A percentile compares a stretch with the other conserved stretches of the same genome.
phyloP scores from a whole-genome alignment of 1,284 basidiomycete genomes.

The Moesziomyces sp. region DNA sequence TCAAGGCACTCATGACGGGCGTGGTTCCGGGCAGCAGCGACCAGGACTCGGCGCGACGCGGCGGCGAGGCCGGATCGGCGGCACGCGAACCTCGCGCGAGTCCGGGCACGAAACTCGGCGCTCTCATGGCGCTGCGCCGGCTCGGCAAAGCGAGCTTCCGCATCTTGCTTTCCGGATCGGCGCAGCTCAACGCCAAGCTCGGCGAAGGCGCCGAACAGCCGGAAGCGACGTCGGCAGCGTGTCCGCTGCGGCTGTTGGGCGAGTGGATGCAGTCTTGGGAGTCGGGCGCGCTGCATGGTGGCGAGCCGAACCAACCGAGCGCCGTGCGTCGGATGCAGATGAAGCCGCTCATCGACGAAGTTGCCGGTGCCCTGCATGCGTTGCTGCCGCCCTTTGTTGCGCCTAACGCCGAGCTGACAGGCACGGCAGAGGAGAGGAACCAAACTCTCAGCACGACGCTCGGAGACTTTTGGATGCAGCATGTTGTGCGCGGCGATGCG shows the following conservation, averaged over 20 bases:
- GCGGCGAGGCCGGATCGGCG: conserved; percentile 4
- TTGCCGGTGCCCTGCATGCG: conserved; percentile 34
- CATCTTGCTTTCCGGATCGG: conserved; percentile 43
- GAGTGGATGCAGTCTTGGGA: conserved; percentile 52
- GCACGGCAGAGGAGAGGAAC: conserved; percentile 21
- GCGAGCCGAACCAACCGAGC: conserved; percentile 3
- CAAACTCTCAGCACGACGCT: conserved; percentile 17
- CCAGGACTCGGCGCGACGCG: conserved; percentile 31
- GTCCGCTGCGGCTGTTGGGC: conserved; percentile 45
- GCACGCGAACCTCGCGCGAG: conserved; percentile 36
- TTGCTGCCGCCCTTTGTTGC: conserved; percentile 43
- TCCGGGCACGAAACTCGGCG: conserved; percentile 62
- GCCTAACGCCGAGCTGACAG: conserved; percentile 22
- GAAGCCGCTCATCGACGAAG: conserved; percentile 36
- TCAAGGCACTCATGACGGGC: conserved; percentile 80
- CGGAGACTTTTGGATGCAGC: conserved; percentile 46
- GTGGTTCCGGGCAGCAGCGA: conserved; percentile 27
- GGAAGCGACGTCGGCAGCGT: conserved; percentile 6
- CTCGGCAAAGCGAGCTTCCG: conserved; percentile 60
- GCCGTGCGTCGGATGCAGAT: conserved; percentile 23
- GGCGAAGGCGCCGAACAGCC: conserved; percentile 18
- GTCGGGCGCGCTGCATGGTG: conserved; percentile 23
- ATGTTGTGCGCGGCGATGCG: conserved; percentile 25
- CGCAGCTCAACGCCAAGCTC: conserved; percentile 30
- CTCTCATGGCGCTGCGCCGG: conserved; percentile 58